These are phyloP conservation scores for Fusarium pininemorale DNA, from an alignment of 2,329 filamentous ascomycete genomes.

Conservation along the genomic window DNA sequence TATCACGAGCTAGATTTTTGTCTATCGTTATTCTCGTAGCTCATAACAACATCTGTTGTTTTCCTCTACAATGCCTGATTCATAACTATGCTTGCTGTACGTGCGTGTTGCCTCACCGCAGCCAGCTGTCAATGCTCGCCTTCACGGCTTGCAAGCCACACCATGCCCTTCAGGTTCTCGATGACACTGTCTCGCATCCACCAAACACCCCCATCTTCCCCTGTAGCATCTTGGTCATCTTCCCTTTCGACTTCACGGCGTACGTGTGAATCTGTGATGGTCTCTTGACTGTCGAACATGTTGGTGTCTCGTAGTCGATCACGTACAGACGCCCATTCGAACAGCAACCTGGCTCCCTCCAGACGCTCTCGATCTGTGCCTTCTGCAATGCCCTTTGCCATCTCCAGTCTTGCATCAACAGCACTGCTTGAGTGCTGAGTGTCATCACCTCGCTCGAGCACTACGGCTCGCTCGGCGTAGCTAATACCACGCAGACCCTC, in stretches of 20 bases:
- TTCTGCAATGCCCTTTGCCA: constrained; percentile 61
- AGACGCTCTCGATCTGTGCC: constrained; percentile 54
- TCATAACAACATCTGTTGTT: constrained; percentile 23
- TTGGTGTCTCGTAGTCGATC: constrained; percentile 44
- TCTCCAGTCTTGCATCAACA: constrained; percentile 76
- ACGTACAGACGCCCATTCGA: constrained; percentile 65
- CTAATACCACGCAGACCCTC: constrained; percentile 63
- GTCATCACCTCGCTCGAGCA: constrained; percentile 63
- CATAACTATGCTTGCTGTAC: neutral
- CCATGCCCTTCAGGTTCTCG: constrained; percentile 63
- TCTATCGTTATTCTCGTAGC: constrained; percentile 31
- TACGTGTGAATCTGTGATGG: constrained; percentile 43
- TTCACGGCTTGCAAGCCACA: constrained; percentile 60
- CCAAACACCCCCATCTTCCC: constrained; percentile 52
- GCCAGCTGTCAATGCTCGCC: constrained; percentile 39
- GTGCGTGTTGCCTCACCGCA: neutral
- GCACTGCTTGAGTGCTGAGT: constrained; percentile 59
- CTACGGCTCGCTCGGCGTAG: constrained; percentile 72
- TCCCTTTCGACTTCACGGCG: constrained; percentile 22
- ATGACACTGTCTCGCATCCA: constrained; percentile 66
- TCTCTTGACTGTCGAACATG: constrained; percentile 49
- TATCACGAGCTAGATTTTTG: constrained; percentile 12
- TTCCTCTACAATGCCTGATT: neutral
- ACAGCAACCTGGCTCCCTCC: constrained; percentile 61
- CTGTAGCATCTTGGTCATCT: constrained; percentile 30